Evolutionary conservation across 83 land plant genomes (phyloP).

Genomic region (Picea abies): DNA sequence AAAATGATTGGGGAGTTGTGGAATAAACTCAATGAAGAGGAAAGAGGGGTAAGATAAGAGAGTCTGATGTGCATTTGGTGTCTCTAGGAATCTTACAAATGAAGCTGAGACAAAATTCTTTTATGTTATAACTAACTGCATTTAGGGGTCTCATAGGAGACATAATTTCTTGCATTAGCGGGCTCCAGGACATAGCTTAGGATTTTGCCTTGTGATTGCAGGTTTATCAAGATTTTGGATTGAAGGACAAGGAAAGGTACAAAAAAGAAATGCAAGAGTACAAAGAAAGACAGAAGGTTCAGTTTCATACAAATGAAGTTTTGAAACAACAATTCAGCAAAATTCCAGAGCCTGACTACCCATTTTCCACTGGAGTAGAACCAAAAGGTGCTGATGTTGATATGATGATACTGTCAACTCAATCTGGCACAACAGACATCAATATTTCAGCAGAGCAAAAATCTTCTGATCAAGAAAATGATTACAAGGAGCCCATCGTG

Average conservation of each 20-base stretch:
- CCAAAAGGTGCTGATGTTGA: not conserved
- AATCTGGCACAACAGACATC: not conserved
- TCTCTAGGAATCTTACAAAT: not conserved
- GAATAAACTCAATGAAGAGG: slow-evolving; percentile 59
- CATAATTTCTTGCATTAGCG: not conserved
- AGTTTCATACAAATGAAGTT: not conserved
- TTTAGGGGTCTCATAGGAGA: not conserved
- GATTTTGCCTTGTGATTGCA: slow-evolving; percentile 19
- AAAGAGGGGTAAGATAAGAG: slow-evolving; percentile 51
- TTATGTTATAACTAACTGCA: not conserved
- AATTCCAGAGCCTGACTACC: not conserved
- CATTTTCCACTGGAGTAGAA: not conserved
- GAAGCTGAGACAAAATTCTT: not conserved
- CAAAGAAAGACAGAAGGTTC: slow-evolving; percentile 18
- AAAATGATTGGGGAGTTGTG: slow-evolving; percentile 68
- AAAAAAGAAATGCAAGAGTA: slow-evolving; percentile 40
- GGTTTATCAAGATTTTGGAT: slow-evolving; percentile 50
- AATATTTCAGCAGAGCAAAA: slow-evolving; percentile 7
- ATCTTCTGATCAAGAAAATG: not conserved
- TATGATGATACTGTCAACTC: not conserved
- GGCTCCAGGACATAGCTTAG: not conserved
- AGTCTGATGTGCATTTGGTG: not conserved
- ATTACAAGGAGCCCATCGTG: not conserved
- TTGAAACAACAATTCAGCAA: not conserved
- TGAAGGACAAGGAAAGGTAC: slow-evolving; percentile 51